Conservation (phyloP, 306 rosid genomes). For the Cucurbita pepo region DNA sequence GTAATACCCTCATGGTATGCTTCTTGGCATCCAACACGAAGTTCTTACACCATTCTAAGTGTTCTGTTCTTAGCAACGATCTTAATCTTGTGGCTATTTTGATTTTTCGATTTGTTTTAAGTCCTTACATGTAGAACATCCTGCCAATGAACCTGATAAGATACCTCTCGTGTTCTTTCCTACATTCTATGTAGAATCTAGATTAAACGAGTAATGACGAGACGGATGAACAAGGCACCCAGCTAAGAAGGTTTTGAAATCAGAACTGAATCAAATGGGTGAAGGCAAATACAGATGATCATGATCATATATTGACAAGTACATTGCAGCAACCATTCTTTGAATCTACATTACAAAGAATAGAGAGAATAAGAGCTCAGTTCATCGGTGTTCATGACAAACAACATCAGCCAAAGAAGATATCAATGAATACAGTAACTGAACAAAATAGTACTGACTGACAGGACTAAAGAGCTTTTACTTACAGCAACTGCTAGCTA, state of each 20-base stretch:
- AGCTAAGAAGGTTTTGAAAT: background rate
- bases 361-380: background rate
- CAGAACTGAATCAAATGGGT: background rate
- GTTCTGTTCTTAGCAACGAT: background rate
- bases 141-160: background rate
- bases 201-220: background rate
- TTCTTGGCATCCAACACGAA: background rate
- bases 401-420: slow-evolving; percentile 1
- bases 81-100: background rate
- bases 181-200: background rate
- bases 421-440: background rate
- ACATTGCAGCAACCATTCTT: background rate
- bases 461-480: background rate
- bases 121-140: background rate
- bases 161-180: background rate
- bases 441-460: background rate
- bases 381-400: background rate
- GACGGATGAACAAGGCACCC: background rate
- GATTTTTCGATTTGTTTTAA: background rate
- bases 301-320: background rate
- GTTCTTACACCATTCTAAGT: background rate
- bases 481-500: background rate
- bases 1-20: background rate
- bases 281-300: background rate
- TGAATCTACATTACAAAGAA: background rate